A percentile compares a stretch with the other conserved stretches of the same genome.
These are phyloP conservation scores for Fistulifera solaris DNA, from an alignment of 108 stramenopile species.

Conservation along the genomic window DNA sequence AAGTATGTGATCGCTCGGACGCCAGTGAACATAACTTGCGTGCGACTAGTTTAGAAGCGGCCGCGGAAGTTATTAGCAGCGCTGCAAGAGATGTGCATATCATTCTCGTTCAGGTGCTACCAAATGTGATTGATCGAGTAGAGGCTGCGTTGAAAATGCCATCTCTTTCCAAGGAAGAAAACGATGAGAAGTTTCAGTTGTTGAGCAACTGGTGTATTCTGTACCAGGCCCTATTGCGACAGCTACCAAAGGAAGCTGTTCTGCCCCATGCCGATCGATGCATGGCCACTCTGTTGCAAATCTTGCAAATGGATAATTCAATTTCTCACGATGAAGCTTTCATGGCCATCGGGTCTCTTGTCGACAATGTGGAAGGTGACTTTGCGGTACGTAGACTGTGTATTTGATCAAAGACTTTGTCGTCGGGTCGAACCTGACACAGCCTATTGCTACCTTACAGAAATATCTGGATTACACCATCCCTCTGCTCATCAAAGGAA, in stretches of 20 bases:
- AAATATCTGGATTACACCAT: conserved; percentile 86
- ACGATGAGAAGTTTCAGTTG: conserved; percentile 74
- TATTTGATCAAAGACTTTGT: background rate
- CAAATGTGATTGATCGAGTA: conserved; percentile 71
- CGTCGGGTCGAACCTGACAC: background rate
- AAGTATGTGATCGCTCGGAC: conserved; percentile 80
- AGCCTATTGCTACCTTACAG: conserved; percentile 9
- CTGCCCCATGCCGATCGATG: conserved; percentile 65
- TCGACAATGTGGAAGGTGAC: conserved; percentile 70
- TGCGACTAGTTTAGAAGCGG: conserved; percentile 76
- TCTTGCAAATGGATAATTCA: conserved; percentile 77
- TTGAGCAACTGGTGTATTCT: conserved; percentile 81
- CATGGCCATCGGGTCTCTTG: conserved; percentile 80
- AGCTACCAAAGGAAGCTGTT: conserved; percentile 65
- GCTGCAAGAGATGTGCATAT: conserved; percentile 67
- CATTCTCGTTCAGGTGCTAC: conserved; percentile 59
- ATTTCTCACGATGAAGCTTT: conserved; percentile 92
- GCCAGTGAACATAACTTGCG: conserved; percentile 74
- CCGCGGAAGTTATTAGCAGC: conserved; percentile 75
- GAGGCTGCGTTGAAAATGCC: conserved; percentile 60
- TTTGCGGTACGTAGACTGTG: conserved; percentile 47
- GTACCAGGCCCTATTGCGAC: conserved; percentile 71
- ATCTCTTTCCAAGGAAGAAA: conserved; percentile 75
- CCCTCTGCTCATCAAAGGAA: conserved; percentile 72
- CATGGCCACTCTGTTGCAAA: conserved; percentile 80